Evolutionary conservation across 2,329 filamentous ascomycete species (phyloP), one percentile per base, ranked within the genome.

Genomic region (Parafenestella ontariensis): DNA sequence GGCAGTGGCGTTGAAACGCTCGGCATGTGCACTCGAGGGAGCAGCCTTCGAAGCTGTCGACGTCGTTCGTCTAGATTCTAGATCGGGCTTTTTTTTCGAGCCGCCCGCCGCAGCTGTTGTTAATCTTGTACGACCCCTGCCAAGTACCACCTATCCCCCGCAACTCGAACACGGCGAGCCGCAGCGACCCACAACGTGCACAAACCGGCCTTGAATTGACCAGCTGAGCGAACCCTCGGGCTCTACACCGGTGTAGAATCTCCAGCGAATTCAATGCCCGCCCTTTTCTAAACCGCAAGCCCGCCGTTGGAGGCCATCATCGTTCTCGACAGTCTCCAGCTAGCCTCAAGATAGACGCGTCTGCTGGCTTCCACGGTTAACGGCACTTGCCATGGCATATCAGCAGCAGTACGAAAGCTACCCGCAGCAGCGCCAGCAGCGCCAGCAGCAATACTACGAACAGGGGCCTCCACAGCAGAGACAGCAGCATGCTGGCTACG

Each of bases 351-450:
- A 56, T 44, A 55, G 54, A 56, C 54, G 58, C 59, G 55, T 54
- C 62, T 54, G 59, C 60, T 56, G 52, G 53, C 59, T 58, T 50
- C 33, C 46, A 34, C 56, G 59, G 54, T 59, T 57, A 59, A 55
- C 46, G 51, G 49, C 46, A 54, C 59, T 54, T 63, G 56, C 54
- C 53, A 78, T 78, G 76, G 76, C 76, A 21, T 76, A 78, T 63
- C 74, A 76, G 58, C 73, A 77, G 58, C 71, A 72, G 46, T 64
- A 74, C 59, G 64, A 68, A 50, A 59, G 67, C 26, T 74, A 75
- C 55, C 62, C 71, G 45, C 73, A 72, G 52, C 64, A 68, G 37
- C 37, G 37, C 37, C 37, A 40, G 52, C 74, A 66, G 49, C 66
- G 24, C 24, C 24, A 66, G 46, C 68, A 70, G 42, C 71, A 40